phyloP scores from a whole-genome alignment of 306 rosid species.

The Echinosophora koreensis region DNA sequence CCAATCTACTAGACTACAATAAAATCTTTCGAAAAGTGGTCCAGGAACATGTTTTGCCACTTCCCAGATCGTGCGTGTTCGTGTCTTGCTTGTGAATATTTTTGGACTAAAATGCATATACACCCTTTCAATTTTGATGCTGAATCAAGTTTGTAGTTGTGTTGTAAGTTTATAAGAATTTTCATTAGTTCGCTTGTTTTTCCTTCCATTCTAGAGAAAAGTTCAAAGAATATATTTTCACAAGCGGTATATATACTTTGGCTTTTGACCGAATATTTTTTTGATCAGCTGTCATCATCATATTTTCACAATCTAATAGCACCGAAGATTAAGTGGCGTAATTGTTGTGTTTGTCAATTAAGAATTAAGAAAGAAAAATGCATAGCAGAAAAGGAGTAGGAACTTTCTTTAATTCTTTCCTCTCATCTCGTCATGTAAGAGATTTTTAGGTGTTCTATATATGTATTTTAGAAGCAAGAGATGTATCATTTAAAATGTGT shows the following conservation, averaged over 20 bases:
- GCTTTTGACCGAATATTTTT: background rate
- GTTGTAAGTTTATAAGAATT: background rate
- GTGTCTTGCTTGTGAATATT: background rate
- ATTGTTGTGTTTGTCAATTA: no score
- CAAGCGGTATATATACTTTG: background rate
- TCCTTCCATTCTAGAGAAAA: background rate
- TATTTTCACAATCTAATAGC: no score
- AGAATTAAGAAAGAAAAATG: no score
- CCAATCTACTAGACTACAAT: no score
- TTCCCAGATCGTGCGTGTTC: background rate
- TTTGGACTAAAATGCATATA: background rate
- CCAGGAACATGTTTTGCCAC: background rate
- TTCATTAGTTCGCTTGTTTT: background rate
- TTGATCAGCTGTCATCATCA: no score
- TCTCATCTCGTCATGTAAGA: no score
- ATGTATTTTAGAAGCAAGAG: no score
- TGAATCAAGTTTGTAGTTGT: background rate
- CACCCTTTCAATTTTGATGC: background rate
- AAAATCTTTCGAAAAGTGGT: background rate
- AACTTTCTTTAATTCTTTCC: no score
- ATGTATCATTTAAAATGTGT: no score
- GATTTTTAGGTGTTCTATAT: no score
- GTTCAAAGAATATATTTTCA: background rate
- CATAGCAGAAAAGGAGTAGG: no score
- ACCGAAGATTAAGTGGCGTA: no score